phyloP scores from a whole-genome alignment of 257 asterid genomes.

The Phtheirospermum japonicum region DNA sequence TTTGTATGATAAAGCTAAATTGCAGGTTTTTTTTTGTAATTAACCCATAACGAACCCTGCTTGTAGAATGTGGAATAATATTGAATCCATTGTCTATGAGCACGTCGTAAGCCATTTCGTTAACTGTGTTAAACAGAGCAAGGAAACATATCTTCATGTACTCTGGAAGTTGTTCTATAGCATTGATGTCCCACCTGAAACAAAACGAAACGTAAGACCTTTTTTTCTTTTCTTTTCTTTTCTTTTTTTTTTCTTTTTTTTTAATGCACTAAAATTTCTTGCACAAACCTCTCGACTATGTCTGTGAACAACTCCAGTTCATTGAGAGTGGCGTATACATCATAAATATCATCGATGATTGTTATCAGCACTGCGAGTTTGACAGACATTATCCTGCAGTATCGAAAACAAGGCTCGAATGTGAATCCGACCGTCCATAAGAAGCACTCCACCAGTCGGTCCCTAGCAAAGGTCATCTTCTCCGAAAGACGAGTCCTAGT shows the following conservation, averaged over 20 bases:
- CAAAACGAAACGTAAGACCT: background rate
- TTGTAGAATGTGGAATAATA: constrained; percentile 21
- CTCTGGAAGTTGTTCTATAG: constrained; percentile 32
- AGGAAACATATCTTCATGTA: constrained; percentile 38
- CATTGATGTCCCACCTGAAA: constrained; percentile 38
- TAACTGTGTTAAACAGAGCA: constrained; percentile 34
- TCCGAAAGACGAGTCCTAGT: constrained; percentile 23
- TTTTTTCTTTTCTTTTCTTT: background rate
- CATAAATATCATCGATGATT: constrained; percentile 33
- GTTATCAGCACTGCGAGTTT: constrained; percentile 20
- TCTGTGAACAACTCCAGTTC: constrained; percentile 36
- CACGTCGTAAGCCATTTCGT: constrained; percentile 32
- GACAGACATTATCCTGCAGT: constrained; percentile 11
- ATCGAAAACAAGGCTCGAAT: constrained; percentile 23
- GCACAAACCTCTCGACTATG: constrained; percentile 31
- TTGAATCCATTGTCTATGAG: constrained; percentile 33
- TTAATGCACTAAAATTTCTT: too few species aligned
- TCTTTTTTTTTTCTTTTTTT: background rate
- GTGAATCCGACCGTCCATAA: constrained; percentile 35
- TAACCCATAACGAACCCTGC: too few species aligned
- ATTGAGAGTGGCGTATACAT: constrained; percentile 33
- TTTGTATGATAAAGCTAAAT: too few species aligned
- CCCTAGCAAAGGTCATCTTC: constrained; percentile 33
- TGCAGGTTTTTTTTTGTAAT: too few species aligned
- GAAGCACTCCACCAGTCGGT: constrained; percentile 39